These are phyloP conservation scores for Fusarium camptoceras DNA, from an alignment of 2,329 filamentous ascomycete genomes.

Conservation along the genomic window DNA sequence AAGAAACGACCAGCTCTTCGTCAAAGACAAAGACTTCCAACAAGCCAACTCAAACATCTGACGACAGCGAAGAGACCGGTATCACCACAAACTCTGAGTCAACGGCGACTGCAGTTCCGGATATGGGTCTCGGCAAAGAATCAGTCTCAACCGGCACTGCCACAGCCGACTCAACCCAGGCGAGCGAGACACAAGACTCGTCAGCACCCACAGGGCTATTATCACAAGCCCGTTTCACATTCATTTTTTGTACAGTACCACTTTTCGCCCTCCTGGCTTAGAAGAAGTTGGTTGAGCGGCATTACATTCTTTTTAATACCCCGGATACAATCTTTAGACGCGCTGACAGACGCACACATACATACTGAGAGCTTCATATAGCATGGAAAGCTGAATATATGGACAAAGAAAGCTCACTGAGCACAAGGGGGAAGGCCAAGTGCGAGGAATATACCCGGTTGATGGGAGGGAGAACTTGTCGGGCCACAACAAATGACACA, in stretches of 20 bases:
- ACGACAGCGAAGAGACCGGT: slow-evolving; percentile 24
- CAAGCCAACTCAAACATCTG: slow-evolving; percentile 31
- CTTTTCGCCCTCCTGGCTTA: slow-evolving; percentile 44
- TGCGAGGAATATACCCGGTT: slow-evolving; percentile 41
- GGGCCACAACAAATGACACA: slow-evolving; percentile 14
- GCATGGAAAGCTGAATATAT: slow-evolving; percentile 17
- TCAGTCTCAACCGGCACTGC: slow-evolving; percentile 40
- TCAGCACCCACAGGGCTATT: slow-evolving; percentile 34
- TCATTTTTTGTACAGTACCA: slow-evolving; percentile 46
- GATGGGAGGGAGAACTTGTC: slow-evolving; percentile 24
- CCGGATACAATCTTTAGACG: slow-evolving; percentile 18
- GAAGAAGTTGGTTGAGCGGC: slow-evolving; percentile 21
- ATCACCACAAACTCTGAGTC: slow-evolving; percentile 29
- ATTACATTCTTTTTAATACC: slow-evolving; percentile 48
- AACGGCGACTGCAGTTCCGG: slow-evolving; percentile 28
- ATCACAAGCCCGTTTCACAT: slow-evolving; percentile 40
- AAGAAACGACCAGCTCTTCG: slow-evolving; percentile 15
- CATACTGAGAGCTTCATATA: slow-evolving; percentile 29
- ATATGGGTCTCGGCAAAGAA: slow-evolving; percentile 44
- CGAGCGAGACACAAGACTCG: slow-evolving; percentile 43
- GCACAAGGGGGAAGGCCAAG: slow-evolving; percentile 23
- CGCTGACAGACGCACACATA: slow-evolving; percentile 23
- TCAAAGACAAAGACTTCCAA: slow-evolving; percentile 22
- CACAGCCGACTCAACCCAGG: slow-evolving; percentile 28
- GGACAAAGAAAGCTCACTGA: slow-evolving; percentile 13